Evolutionary conservation across 768 basidiomycete genomes (phyloP).

Genomic region (Gyrodon lividus): DNA sequence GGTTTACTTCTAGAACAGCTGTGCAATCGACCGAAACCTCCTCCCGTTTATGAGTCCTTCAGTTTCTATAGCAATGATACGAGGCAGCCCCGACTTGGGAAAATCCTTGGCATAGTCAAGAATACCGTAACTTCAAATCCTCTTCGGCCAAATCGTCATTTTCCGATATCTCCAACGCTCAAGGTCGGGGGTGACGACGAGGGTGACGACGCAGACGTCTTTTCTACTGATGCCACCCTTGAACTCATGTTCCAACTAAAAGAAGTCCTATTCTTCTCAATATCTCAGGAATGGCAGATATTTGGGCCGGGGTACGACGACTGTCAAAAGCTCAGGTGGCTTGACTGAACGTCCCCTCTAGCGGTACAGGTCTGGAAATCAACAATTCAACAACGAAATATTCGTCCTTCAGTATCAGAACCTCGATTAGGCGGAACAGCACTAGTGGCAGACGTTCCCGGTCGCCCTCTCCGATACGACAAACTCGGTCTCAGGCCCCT

Average conservation of each 20-base stretch:
- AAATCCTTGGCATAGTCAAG: constrained; percentile 45
- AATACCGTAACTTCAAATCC: constrained; percentile 40
- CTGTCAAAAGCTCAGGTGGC: not conserved
- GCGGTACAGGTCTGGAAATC: not conserved
- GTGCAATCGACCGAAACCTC: constrained; percentile 53
- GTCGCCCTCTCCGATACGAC: constrained; percentile 46
- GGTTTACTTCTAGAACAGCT: constrained; percentile 64
- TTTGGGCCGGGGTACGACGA: constrained; percentile 50
- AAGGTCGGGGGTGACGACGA: constrained; percentile 37
- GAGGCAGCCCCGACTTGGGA: constrained; percentile 37
- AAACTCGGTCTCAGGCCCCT: constrained; percentile 38
- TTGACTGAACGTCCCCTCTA: not conserved
- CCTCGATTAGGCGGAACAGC: constrained; percentile 35
- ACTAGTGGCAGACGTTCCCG: constrained; percentile 45
- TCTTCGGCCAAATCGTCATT: constrained; percentile 7
- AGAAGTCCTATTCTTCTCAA: constrained; percentile 56
- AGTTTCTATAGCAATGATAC: constrained; percentile 25
- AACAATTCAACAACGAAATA: constrained; percentile 7
- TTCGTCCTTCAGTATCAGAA: constrained; percentile 43
- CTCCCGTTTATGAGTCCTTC: constrained; percentile 47
- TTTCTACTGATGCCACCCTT: constrained; percentile 66
- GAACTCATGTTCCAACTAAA: constrained; percentile 62
- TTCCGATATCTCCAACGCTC: constrained; percentile 5
- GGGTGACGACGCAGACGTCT: constrained; percentile 36
- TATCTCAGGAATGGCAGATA: constrained; percentile 59